These are phyloP conservation scores for Nemania bipapillata DNA, from an alignment of 2,329 filamentous ascomycete species.

Conservation along the genomic window DNA sequence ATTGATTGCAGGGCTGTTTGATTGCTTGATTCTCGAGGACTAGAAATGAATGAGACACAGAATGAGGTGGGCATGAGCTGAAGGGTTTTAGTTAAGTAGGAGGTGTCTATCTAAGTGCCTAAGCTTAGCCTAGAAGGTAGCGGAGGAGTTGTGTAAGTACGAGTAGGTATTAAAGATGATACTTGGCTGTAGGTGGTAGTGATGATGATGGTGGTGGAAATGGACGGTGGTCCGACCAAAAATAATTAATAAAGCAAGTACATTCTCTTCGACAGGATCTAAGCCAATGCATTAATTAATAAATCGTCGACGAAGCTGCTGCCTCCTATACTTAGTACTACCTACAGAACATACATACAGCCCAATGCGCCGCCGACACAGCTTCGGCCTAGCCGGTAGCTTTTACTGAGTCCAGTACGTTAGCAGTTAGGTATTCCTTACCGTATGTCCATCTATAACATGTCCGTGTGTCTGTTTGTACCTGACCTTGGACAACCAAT, in stretches of 20 bases:
- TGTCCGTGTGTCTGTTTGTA: no score
- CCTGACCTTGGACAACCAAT: slow-evolving; percentile 22
- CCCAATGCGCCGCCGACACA: neutral
- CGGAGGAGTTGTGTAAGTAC: neutral
- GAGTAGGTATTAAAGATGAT: neutral
- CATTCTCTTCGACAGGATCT: neutral
- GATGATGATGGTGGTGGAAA: neutral
- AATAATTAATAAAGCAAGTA: neutral
- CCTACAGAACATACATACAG: neutral
- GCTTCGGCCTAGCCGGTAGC: slow-evolving; percentile 22
- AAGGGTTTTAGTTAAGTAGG: slow-evolving; percentile 6
- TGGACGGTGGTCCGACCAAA: slow-evolving; percentile 15
- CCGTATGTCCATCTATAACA: neutral
- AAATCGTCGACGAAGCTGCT: slow-evolving; percentile 17
- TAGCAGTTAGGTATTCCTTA: neutral
- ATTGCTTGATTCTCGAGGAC: neutral
- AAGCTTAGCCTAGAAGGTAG: neutral
- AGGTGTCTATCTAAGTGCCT: neutral
- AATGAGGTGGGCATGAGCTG: neutral
- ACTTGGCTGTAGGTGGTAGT: neutral
- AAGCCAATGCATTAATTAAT: neutral
- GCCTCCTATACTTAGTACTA: neutral
- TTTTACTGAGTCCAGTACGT: neutral
- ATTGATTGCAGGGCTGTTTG: slow-evolving; percentile 7
- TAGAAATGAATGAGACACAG: slow-evolving; percentile 4